Evolutionary conservation across 768 basidiomycete genomes (phyloP).

Genomic region (Naematelia encephala): DNA sequence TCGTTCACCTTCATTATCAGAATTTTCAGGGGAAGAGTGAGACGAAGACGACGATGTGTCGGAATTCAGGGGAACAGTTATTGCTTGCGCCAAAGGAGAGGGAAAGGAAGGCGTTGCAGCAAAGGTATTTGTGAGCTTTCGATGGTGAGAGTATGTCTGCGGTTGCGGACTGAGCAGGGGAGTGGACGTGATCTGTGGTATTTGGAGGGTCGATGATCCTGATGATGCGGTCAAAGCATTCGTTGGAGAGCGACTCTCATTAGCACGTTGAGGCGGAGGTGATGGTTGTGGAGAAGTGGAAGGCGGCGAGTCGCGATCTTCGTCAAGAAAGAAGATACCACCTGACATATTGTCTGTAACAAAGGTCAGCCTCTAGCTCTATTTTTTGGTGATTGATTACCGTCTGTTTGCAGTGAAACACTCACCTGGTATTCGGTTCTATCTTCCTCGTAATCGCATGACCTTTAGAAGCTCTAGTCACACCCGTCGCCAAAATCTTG

Average conservation of each 20-base stretch:
- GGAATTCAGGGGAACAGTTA: constrained; percentile 36
- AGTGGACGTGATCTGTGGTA: constrained; percentile 7
- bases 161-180: constrained; percentile 22
- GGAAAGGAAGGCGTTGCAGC: constrained; percentile 43
- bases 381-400: not conserved
- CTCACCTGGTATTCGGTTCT: not conserved
- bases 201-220: constrained; percentile 10
- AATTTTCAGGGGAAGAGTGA: constrained; percentile 21
- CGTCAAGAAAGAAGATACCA: constrained; percentile 39
- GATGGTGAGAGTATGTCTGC: constrained; percentile 13
- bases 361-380: not conserved
- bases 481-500: not conserved
- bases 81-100: constrained; percentile 40
- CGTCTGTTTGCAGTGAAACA: not conserved
- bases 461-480: not conserved
- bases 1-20: constrained; percentile 30
- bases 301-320: constrained; percentile 27
- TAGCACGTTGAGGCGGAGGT: constrained; percentile 4
- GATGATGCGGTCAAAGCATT: not conserved
- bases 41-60: constrained; percentile 38
- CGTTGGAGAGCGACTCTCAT: constrained; percentile 1
- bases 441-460: not conserved
- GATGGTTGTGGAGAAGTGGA: constrained; percentile 22
- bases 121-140: constrained; percentile 32
- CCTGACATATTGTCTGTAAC: constrained; percentile 20